A percentile compares a stretch with the other conserved stretches of the same genome.
These are phyloP conservation scores for Thraustotheca clavata DNA, from an alignment of 352 stramenopile species.

Conservation along the genomic window DNA sequence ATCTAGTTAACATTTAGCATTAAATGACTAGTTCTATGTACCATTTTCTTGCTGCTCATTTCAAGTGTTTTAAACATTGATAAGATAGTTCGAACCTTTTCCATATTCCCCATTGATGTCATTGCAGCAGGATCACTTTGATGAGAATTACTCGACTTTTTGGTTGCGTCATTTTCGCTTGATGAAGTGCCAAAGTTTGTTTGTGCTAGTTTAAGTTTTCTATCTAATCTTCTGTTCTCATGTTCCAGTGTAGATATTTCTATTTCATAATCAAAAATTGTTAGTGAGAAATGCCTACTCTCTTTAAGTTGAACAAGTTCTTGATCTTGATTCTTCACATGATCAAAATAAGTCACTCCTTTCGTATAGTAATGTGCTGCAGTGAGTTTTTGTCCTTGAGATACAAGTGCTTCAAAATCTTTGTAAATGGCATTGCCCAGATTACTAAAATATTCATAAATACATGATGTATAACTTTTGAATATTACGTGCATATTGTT, in stretches of 20 bases:
- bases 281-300: constrained; percentile 24
- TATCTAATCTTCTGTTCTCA: neutral
- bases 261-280: neutral
- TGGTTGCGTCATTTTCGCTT: neutral
- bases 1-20: neutral
- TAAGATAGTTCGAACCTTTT: constrained; percentile 12
- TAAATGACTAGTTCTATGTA: neutral
- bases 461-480: neutral
- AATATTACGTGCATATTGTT: constrained; percentile 49
- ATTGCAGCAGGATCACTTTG: constrained; percentile 11
- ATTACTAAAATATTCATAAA: constrained; percentile 25
- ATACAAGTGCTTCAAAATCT: constrained; percentile 28
- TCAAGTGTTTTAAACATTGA: constrained; percentile 2
- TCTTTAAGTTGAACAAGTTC: constrained; percentile 41
- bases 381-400: constrained; percentile 34
- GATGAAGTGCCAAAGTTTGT: neutral
- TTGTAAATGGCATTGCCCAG: constrained; percentile 52
- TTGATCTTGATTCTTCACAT: constrained; percentile 32
- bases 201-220: neutral
- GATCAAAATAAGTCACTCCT: constrained; percentile 58
- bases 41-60: neutral
- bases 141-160: neutral
- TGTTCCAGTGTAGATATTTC: neutral
- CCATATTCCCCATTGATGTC: constrained; percentile 10
- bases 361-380: constrained; percentile 50